Conservation (phyloP, 2,329 filamentous ascomycete species). For the Nectriaceae sp. region DNA sequence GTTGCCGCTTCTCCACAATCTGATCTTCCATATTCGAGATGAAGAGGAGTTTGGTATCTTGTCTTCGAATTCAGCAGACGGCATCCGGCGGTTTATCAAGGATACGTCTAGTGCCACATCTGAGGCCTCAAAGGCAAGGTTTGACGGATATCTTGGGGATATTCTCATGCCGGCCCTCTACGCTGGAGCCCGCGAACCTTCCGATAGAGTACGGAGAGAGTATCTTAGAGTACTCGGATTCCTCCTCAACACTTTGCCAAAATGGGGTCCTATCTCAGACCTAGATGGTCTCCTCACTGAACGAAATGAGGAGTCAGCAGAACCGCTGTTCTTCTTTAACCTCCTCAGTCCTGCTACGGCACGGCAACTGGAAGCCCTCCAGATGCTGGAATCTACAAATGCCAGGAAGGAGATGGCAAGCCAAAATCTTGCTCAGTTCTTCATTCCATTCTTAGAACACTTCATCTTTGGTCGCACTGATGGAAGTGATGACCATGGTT, state of each 20-base stretch:
- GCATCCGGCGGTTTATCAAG: conserved; percentile 76
- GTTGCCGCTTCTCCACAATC: conserved; percentile 85
- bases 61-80: conserved; percentile 76
- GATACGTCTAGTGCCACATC: conserved; percentile 48
- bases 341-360: conserved; percentile 88
- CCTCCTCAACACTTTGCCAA: conserved; percentile 69
- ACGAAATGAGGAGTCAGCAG: conserved; percentile 63
- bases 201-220: conserved; percentile 83
- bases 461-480: conserved; percentile 85
- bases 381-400: conserved; percentile 72
- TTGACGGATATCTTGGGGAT: conserved; percentile 60
- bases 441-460: conserved; percentile 90
- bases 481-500: conserved; percentile 74
- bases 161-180: conserved; percentile 77
- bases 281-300: conserved; percentile 67
- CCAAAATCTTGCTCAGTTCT: conserved; percentile 80
- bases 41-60: conserved; percentile 88
- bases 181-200: conserved; percentile 72
- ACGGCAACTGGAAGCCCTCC: conserved; percentile 80
- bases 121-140: conserved; percentile 42
- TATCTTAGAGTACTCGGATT: conserved; percentile 78
- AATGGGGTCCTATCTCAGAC: conserved; percentile 72
- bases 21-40: conserved; percentile 82
- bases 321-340: conserved; percentile 85
- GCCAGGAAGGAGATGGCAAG: conserved; percentile 65